A percentile compares a stretch with the other conserved stretches of the same genome.
Evolutionary conservation across 176 grass and related monocot species (phyloP).

Genomic region (Oryza coarctata): DNA sequence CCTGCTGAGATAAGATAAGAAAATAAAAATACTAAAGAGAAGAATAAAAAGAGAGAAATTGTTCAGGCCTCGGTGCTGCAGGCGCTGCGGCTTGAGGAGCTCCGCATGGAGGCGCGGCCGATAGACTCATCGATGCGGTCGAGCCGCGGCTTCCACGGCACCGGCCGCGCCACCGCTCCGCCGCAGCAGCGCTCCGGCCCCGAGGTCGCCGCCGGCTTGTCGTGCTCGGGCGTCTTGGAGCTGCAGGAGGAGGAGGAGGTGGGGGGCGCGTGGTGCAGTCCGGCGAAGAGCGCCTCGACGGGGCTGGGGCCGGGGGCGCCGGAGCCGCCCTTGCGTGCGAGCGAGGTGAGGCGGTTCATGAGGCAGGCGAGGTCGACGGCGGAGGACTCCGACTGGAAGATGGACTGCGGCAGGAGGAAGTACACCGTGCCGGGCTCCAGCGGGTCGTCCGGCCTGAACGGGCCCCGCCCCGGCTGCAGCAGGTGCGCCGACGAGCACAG

Average conservation of each 20-base stretch:
- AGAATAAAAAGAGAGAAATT: background rate
- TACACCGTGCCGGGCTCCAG: slow-evolving; percentile 81
- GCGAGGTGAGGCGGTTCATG: slow-evolving; percentile 74
- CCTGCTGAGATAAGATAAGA: background rate
- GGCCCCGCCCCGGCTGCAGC: slow-evolving; percentile 51
- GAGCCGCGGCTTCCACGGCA: slow-evolving; percentile 54
- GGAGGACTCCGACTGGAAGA: slow-evolving; percentile 80
- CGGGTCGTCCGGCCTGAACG: slow-evolving; percentile 58
- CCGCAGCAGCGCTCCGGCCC: background rate
- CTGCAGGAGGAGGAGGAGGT: no score
- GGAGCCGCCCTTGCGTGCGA: slow-evolving; percentile 45
- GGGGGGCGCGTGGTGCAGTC: background rate
- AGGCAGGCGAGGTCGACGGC: slow-evolving; percentile 82
- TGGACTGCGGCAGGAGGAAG: slow-evolving; percentile 76
- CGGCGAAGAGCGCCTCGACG: slow-evolving; percentile 50
- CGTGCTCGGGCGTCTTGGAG: background rate
- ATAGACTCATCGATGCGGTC: slow-evolving; percentile 83
- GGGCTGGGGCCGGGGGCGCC: slow-evolving; percentile 7
- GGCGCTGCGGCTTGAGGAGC: slow-evolving; percentile 35
- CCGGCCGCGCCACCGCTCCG: background rate
- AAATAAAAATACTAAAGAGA: background rate
- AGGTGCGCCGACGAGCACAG: slow-evolving; percentile 75
- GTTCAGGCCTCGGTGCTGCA: slow-evolving; percentile 29
- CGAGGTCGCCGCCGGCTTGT: background rate
- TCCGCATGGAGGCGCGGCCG: slow-evolving; percentile 45